Evolutionary conservation across 108 stramenopile species (phyloP).

Genomic region (Cyclostephanos invisitatus): DNA sequence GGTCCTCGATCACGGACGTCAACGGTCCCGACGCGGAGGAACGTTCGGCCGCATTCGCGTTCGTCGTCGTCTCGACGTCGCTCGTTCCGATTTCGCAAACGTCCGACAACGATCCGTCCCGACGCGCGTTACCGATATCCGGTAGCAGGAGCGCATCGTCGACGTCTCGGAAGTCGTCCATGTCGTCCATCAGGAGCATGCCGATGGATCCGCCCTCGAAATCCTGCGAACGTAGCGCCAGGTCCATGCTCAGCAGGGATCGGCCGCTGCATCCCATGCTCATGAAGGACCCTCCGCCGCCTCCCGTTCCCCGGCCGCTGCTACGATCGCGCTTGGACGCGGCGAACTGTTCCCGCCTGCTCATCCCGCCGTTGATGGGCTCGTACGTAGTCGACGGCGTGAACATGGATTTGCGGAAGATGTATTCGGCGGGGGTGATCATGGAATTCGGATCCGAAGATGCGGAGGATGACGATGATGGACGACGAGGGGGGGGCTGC

Average conservation of each 20-base stretch:
- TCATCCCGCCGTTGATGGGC: neutral
- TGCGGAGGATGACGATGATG: too few species aligned
- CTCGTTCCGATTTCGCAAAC: neutral
- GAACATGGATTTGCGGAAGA: neutral
- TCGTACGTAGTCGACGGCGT: neutral
- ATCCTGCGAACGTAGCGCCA: conserved; percentile 6
- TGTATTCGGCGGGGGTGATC: neutral
- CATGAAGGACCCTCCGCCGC: neutral
- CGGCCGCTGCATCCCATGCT: neutral
- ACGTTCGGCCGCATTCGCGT: too few species aligned
- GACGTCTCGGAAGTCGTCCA: neutral
- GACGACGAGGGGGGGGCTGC: too few species aligned
- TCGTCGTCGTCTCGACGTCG: neutral
- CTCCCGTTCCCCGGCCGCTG: neutral
- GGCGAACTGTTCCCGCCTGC: neutral
- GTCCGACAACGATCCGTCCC: neutral
- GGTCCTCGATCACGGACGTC: neutral
- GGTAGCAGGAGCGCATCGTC: conserved; percentile 2
- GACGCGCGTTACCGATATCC: neutral
- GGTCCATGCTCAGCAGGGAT: conserved; percentile 19
- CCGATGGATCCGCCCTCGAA: conserved; percentile 6
- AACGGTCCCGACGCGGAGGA: too few species aligned
- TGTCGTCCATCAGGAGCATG: neutral
- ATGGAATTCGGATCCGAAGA: neutral
- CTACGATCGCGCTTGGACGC: conserved; percentile 7